A percentile compares a stretch with the other conserved stretches of the same genome.
phyloP scores from a whole-genome alignment of 2,329 filamentous ascomycete species.

The Lachnellula suecica region DNA sequence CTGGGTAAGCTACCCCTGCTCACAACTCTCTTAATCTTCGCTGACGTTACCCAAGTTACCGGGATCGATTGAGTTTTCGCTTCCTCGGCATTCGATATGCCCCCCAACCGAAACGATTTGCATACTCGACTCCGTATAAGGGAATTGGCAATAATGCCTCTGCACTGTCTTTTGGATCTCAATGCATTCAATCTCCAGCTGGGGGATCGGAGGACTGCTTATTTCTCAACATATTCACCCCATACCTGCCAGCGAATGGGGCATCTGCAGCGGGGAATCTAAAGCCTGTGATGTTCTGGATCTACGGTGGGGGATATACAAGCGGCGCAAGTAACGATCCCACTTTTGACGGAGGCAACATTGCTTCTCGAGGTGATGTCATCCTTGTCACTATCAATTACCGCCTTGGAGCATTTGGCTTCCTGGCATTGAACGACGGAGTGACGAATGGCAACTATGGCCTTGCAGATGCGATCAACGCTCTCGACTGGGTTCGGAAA shows the following conservation, averaged over 20 bases:
- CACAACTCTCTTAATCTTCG: background rate
- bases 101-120: conserved; percentile 21
- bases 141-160: conserved; percentile 41
- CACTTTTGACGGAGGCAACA: conserved; percentile 22
- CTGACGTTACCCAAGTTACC: conserved; percentile 22
- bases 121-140: conserved; percentile 44
- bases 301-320: conserved; percentile 34
- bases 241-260: conserved; percentile 34
- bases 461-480: conserved; percentile 38
- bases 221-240: conserved; percentile 53
- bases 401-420: conserved; percentile 43
- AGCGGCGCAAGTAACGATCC: conserved; percentile 20
- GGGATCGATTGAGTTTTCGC: conserved; percentile 49
- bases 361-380: conserved; percentile 24
- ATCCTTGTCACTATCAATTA: conserved; percentile 39
- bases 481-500: conserved; percentile 34
- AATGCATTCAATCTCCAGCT: conserved; percentile 41
- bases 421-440: conserved; percentile 45
- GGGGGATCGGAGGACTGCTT: conserved; percentile 53
- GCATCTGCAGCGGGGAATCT: conserved; percentile 8
- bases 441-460: conserved; percentile 46
- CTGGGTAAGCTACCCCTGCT: conserved; percentile 38
- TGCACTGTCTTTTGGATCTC: conserved; percentile 41
- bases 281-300: conserved; percentile 34
- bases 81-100: conserved; percentile 27